Base-by-base conservation (phyloP, 2,329 filamentous ascomycete genomes). In the Didymella pomorum region DNA sequence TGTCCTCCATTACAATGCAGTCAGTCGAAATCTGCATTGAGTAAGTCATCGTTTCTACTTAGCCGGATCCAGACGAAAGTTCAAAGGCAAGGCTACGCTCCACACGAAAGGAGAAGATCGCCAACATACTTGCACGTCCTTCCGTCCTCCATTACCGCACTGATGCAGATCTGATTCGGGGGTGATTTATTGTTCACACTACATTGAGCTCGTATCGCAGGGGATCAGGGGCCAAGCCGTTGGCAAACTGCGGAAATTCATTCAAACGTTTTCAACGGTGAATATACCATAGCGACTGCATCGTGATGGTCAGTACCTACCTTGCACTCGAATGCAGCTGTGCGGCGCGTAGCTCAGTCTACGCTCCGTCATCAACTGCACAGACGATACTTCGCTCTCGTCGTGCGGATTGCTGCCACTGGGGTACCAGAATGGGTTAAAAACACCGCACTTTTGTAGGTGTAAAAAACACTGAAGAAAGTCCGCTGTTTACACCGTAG, bases 281-380 rank as follows among this genome's bases (percentile, higher is more conserved):
- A 9, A 28, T 33, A 41, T 10, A 25, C 26, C 14, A 11, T 41
- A 16, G 23, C 23, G 12, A 16, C 9, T 10, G 18, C 28, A 14
- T n/a, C 8, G 7, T 12, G 18, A 41, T 37, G 23, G 47, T 49
- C 48, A 51, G 48, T 51, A 37, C 48, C 35, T 25, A 33, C 29
- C 18, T 18, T 33, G 48, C 25, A 50, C 10, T 9, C 23, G 6
- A 11, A 45, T 16, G 41, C 49, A 44, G 41, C 6, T 35, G 6
- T 52, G 50, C 42, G 50, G 50, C 50, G 23, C 29, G 12, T 25
- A 25, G 20, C 14, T 35, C 42, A 20, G 5, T 16, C 21, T 9
- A 5, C n/a, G 10, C 6, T 14, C 4, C 11, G 10, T 41, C 18
- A 31, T n/a, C 29, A 23, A 46, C 9, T 18, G n/a, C 18, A 23